A percentile compares a stretch with the other conserved stretches of the same genome.
These are phyloP conservation scores for Cichorium intybus DNA, from an alignment of 140 eudicot genomes.

Conservation along the genomic window DNA sequence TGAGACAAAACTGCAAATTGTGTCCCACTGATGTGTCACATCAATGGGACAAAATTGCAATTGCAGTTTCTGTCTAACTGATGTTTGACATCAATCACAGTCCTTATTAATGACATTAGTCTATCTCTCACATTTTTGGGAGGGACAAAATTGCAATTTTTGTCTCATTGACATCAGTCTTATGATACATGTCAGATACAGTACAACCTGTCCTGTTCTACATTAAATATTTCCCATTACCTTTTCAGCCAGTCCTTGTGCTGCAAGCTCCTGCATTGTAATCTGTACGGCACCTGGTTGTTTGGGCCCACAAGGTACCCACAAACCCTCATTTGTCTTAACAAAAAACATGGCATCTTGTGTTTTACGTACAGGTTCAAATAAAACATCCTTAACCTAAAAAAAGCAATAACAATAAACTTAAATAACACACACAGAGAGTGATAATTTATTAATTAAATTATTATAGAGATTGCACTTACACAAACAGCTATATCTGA, in stretches of 20 bases:
- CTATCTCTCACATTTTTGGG: too few relatives aligned
- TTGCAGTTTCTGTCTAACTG: too few relatives aligned
- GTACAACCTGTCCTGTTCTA: too few relatives aligned
- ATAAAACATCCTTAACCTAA: constrained; percentile 81
- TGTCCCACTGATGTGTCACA: too few relatives aligned
- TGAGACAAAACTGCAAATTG: too few relatives aligned
- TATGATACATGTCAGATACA: too few relatives aligned
- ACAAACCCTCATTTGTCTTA: constrained; percentile 50
- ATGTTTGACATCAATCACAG: too few relatives aligned
- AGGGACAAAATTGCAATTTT: too few relatives aligned
- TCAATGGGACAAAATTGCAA: too few relatives aligned
- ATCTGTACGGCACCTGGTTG: constrained; percentile 77
- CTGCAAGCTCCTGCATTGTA: constrained; percentile 79
- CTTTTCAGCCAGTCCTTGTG: constrained; percentile 73
- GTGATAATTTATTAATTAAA: background rate
- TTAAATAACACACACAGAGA: background rate
- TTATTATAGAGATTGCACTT: constrained; percentile 27
- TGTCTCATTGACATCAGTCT: too few relatives aligned
- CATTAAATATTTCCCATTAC: constrained; percentile 14
- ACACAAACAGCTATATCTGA: constrained; percentile 87
- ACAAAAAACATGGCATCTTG: constrained; percentile 84
- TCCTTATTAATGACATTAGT: too few relatives aligned
- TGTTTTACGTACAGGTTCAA: constrained; percentile 84
- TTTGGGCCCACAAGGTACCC: constrained; percentile 91
- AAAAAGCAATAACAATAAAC: background rate